Evolutionary conservation across 768 basidiomycete species (phyloP), one percentile per base, ranked within the genome.

Genomic region (Amanita muscaria): DNA sequence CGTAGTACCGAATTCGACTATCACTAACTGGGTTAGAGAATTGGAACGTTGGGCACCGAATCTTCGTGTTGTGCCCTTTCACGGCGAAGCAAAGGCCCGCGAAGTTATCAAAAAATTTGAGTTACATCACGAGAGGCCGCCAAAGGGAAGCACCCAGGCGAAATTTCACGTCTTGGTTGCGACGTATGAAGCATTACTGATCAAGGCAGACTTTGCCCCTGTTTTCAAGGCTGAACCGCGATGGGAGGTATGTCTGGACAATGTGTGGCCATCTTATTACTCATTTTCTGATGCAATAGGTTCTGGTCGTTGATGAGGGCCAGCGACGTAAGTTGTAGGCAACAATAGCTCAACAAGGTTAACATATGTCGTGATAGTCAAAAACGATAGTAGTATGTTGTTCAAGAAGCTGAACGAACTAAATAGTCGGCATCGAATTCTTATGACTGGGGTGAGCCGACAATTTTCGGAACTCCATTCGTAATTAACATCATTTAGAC

Each of bases 1-100:
- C 9, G 82, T 96, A 4, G 96, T 98, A 4, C 96, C 96, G 1
- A 96, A 99, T 58, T 94, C 92, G 10, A 96, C 93, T 0, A 84
- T 98, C 51, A 83, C 83, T 4, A 96, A 90, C 53, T 96, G 93
- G 94, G 77, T 94, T 11, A 74, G 96, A 25, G 96, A 99, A 59
- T 90, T 98, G 51, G 83, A 88, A 54, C 77, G 83, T 48, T 90
- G 88, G 77, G 83, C 86, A 0, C 88, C 88, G 0, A 61, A 66
- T 31, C 68, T 81, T 6, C 58, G 73, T n/a, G 90, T 88, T 34
- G 88, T 92, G 18, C 87, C 90, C 0, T 94, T 82, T 61, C 80
- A 81, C 52, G 87, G 88, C n/a, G 87, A 86, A 54, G 74, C 76
- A 27, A 80, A 79, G 53, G 72, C 88, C 29, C 79, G 89, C 14